Evolutionary conservation across 495 filamentous ascomycete genomes (phyloP).

Genomic region (Annulohypoxylon nitens): DNA sequence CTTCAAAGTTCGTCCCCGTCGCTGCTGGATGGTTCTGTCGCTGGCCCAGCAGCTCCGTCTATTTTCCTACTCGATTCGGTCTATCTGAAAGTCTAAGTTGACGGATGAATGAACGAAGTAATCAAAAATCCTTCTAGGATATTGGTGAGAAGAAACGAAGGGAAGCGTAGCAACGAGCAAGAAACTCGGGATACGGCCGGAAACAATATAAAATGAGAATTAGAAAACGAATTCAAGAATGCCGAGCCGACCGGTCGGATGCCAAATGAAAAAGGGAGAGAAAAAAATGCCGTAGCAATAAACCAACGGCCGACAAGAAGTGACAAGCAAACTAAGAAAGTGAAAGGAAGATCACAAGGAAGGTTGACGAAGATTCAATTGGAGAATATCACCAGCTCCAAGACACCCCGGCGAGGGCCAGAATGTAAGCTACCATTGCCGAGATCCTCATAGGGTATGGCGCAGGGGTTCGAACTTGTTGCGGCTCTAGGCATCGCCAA

Average conservation of each 20-base stretch:
- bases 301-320: constrained; percentile 33
- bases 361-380: constrained; percentile 40
- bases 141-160: constrained; percentile 30
- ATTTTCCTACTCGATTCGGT: neutral
- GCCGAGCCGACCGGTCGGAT: constrained; percentile 40
- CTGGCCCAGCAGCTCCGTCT: constrained; percentile 27
- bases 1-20: constrained; percentile 4
- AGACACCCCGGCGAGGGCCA: constrained; percentile 20
- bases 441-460: constrained; percentile 37
- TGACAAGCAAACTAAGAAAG: constrained; percentile 36
- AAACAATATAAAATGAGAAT: constrained; percentile 25
- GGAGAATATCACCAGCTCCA: constrained; percentile 35
- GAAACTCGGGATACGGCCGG: constrained; percentile 24
- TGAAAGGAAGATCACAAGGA: constrained; percentile 35
- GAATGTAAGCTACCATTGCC: constrained; percentile 27
- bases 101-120: constrained; percentile 8
- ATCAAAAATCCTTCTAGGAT: constrained; percentile 42
- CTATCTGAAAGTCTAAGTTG: neutral
- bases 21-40: constrained; percentile 22
- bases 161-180: constrained; percentile 15
- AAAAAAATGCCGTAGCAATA: constrained; percentile 31
- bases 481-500: constrained; percentile 46
- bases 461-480: constrained; percentile 36
- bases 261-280: constrained; percentile 26
- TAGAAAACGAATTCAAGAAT: constrained; percentile 8